phyloP scores from a whole-genome alignment of 495 filamentous ascomycete genomes.

The Oidiodendron maius region DNA sequence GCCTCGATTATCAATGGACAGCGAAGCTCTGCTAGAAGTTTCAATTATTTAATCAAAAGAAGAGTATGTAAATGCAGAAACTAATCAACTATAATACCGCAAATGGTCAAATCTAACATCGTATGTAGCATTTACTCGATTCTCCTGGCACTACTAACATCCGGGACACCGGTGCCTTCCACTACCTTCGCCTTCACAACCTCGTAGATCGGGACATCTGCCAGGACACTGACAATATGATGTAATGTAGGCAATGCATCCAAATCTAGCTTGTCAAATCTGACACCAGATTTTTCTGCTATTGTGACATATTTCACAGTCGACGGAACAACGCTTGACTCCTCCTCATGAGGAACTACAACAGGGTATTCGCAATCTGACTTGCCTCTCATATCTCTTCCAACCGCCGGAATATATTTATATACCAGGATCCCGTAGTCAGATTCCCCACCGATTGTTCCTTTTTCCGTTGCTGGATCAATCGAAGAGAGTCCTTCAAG shows the following conservation, averaged over 20 bases:
- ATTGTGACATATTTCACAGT: slow-evolving; percentile 26
- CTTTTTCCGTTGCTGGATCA: slow-evolving; percentile 20
- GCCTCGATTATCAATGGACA: too few species aligned
- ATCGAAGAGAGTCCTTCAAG: slow-evolving; percentile 28
- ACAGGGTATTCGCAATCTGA: slow-evolving; percentile 15
- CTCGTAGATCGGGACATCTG: slow-evolving; percentile 48
- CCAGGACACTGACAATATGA: slow-evolving; percentile 42
- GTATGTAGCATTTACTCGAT: slow-evolving; percentile 29
- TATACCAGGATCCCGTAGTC: slow-evolving; percentile 15
- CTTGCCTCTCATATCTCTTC: slow-evolving; percentile 6
- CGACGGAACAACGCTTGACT: slow-evolving; percentile 27
- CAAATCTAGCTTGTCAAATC: slow-evolving; percentile 36
- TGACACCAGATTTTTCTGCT: slow-evolving; percentile 26
- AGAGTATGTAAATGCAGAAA: too few species aligned
- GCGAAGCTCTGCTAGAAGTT: too few species aligned
- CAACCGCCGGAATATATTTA: slow-evolving; percentile 13
- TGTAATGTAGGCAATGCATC: slow-evolving; percentile 48
- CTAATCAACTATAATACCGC: too few species aligned
- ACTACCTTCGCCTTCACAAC: slow-evolving; percentile 44
- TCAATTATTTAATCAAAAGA: too few species aligned
- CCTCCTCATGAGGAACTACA: slow-evolving; percentile 27
- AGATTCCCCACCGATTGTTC: slow-evolving; percentile 25
- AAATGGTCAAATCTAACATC: too few species aligned
- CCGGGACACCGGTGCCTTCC: slow-evolving; percentile 41
- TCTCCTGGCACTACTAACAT: slow-evolving; percentile 33